Evolutionary conservation across 306 rosid genomes (phyloP), one percentile per base, ranked within the genome.

Genomic region (Vigna unguiculata): DNA sequence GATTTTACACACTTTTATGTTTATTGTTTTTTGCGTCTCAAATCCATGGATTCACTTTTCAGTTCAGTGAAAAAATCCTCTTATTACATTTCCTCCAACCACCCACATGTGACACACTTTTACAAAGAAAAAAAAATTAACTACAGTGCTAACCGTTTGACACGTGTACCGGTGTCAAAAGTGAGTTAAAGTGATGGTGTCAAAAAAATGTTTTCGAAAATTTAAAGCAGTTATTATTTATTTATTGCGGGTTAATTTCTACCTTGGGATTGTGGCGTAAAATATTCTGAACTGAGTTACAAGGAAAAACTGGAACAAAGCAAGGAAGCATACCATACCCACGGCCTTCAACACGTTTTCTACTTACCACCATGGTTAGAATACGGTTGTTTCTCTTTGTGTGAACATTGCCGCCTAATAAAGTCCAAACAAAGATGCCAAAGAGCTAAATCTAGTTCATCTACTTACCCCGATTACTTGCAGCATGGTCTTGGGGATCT

Each of bases 281-380:
- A 53, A 65, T 73, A 77, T 85, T 85, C 88, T 80, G 66, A 59
- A 7, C 90, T 25, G 80, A 46, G 34, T 69, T 69, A 69, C 90
- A 83, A 80, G 88, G 43, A 36, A 80, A 79, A 71, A 36, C 74
- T 40, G 36, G 90, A 73, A 83, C 83, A 86, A 75, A 86, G 81
- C 10, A 80, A 82, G 60, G 86, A 74, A 77, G 80, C 76, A 19
- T 38, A 22, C 14, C 5, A 43, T 43, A 72, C 61, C 74, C 36
- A 7, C 69, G 41, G 25, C 74, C 68, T 72, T 80, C 73, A 36
- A 61, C 66, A 79, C 70, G 55, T 79, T 79, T 78, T 71, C 67
- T 48, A 21, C 51, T 67, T 25, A 73, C n/a, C 24, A 36, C 78
- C 43, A 41, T 25, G 9, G 57, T 63, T 71, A 32, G 66, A 64